Conservation (phyloP, 305 asterid species). For the Lippia alba region DNA sequence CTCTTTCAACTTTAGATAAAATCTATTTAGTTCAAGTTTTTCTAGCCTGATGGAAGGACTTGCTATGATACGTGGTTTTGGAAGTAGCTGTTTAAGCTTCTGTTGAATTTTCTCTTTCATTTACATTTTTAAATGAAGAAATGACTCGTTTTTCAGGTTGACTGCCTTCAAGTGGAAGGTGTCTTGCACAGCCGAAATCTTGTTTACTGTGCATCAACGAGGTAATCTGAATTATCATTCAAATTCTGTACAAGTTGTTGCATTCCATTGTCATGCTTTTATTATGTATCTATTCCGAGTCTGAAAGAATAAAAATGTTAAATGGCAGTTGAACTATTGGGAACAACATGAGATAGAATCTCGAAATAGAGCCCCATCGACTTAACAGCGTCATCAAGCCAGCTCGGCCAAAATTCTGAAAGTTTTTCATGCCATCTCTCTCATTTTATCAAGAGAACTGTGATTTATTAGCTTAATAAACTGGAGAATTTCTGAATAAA, state of each 20-base stretch:
- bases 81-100: slow-evolving; percentile 26
- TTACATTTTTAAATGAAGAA: slow-evolving; percentile 30
- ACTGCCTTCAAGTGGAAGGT: slow-evolving; percentile 98
- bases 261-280: background rate
- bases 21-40: background rate
- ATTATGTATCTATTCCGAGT: background rate
- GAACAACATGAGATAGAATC: too few species aligned
- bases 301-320: too few species aligned
- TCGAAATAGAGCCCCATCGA: too few species aligned
- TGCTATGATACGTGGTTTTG: slow-evolving; percentile 28
- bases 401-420: too few species aligned
- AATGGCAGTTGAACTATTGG: too few species aligned
- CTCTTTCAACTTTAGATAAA: background rate
- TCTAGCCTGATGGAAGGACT: slow-evolving; percentile 21
- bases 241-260: background rate
- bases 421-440: too few species aligned
- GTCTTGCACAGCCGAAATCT: slow-evolving; percentile 90
- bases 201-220: slow-evolving; percentile 97
- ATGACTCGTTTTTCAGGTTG: slow-evolving; percentile 67
- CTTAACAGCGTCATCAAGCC: too few species aligned
- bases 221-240: slow-evolving; percentile 52
- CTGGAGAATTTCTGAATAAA: too few species aligned
- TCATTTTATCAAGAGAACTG: too few species aligned
- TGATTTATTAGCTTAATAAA: too few species aligned
- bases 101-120: slow-evolving; percentile 12